phyloP scores from a whole-genome alignment of 768 basidiomycete species.

The Stropharia rugosoannulata region DNA sequence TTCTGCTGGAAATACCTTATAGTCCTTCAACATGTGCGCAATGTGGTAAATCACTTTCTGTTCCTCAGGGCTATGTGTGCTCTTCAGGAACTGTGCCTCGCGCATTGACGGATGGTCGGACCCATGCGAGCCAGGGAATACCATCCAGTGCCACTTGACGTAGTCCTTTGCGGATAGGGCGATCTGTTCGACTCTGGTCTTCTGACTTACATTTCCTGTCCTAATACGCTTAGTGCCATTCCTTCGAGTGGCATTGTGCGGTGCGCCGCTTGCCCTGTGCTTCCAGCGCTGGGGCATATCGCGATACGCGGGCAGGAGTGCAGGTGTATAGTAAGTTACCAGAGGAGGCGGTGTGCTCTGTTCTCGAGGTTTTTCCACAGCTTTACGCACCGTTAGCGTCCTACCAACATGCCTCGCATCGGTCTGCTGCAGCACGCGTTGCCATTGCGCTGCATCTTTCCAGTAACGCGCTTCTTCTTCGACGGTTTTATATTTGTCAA shows the following conservation, averaged over 20 bases:
- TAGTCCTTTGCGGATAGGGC: conserved; percentile 11
- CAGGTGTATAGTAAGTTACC: conserved; percentile 22
- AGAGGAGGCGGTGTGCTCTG: conserved; percentile 11
- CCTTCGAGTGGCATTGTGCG: too few species aligned
- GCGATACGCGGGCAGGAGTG: conserved; percentile 13
- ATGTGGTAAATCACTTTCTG: conserved; percentile 13
- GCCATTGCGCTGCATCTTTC: conserved; percentile 9
- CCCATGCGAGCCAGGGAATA: conserved; percentile 12
- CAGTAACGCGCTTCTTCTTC: conserved; percentile 19
- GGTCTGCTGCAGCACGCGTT: conserved; percentile 10
- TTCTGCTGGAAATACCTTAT: conserved; percentile 6
- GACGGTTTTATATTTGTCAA: conserved; percentile 2
- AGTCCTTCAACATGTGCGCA: conserved; percentile 13
- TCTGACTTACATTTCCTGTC: too few species aligned
- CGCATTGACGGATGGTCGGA: conserved; percentile 11
- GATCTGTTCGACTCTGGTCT: not conserved
- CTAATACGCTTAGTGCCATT: too few species aligned
- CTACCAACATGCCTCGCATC: conserved; percentile 17
- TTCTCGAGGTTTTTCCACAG: not conserved
- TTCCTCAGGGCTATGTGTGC: conserved; percentile 9
- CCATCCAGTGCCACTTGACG: conserved; percentile 21
- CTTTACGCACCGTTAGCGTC: too few species aligned
- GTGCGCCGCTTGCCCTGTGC: not conserved
- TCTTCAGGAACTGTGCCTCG: conserved; percentile 11
- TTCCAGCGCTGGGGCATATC: not conserved